Conservation (phyloP, 2,329 filamentous ascomycete genomes). For the Nemania serpens region DNA sequence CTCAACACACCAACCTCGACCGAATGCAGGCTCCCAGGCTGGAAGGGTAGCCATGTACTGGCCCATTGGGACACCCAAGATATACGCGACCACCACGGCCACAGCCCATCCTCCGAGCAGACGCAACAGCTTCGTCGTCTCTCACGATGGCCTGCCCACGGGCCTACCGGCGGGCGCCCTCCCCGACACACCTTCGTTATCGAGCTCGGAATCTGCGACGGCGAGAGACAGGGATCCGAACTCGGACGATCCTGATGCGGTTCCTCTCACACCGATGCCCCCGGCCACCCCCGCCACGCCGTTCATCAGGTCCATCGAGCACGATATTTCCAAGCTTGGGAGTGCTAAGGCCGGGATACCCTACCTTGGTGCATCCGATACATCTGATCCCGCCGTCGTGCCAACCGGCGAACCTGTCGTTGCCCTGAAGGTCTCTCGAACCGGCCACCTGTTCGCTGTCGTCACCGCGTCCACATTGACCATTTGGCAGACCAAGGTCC, state of each 20-base stretch:
- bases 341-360: conserved; percentile 37
- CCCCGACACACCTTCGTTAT: conserved; percentile 42
- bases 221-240: conserved; percentile 33
- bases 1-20: conserved; percentile 6
- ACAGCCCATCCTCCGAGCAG: conserved; percentile 54
- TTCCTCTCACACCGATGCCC: conserved; percentile 48
- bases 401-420: conserved; percentile 66
- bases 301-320: conserved; percentile 62
- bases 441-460: conserved; percentile 82
- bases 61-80: conserved; percentile 82
- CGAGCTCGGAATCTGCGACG: conserved; percentile 32
- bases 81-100: conserved; percentile 75
- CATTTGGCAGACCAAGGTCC: conserved; percentile 95
- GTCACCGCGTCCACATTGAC: conserved; percentile 84
- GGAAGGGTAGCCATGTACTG: conserved; percentile 72
- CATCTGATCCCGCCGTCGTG: conserved; percentile 47
- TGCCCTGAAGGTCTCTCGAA: conserved; percentile 76
- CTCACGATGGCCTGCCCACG: conserved; percentile 63
- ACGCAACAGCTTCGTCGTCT: conserved; percentile 56
- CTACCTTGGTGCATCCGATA: conserved; percentile 36
- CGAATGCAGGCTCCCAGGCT: conserved; percentile 44
- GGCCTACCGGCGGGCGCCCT: conserved; percentile 53
- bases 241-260: conserved; percentile 40
- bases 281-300: conserved; percentile 59
- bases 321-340: conserved; percentile 49